Evolutionary conservation across 2,329 filamentous ascomycete genomes (phyloP).

Genomic region (Cladosporium sp.): DNA sequence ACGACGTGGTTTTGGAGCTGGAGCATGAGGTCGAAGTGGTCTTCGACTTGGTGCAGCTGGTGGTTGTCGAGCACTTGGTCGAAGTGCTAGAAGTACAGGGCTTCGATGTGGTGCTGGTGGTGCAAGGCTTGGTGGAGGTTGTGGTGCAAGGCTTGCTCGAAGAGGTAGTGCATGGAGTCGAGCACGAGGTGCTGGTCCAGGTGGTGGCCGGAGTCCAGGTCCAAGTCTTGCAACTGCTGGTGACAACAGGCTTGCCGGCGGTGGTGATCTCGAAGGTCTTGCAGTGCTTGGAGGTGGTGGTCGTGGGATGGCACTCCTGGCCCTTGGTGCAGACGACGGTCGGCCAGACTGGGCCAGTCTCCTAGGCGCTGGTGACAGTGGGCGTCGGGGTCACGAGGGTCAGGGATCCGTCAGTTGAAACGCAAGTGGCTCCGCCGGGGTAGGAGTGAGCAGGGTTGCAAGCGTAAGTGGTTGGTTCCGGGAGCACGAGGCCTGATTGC

Average conservation of each 20-base stretch:
- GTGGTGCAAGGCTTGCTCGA: neutral
- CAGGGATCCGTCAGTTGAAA: conserved; percentile 15
- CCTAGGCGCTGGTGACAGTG: neutral
- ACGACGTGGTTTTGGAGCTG: neutral
- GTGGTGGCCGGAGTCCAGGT: conserved; percentile 1
- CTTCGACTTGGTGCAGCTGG: neutral
- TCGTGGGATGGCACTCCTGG: neutral
- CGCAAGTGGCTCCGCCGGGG: conserved; percentile 6
- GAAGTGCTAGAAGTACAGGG: neutral
- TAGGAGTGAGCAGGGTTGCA: neutral
- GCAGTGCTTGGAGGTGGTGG: conserved; percentile 6
- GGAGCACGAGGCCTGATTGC: neutral
- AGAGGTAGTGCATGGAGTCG: neutral
- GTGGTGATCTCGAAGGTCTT: neutral
- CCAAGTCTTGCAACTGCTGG: conserved; percentile 10
- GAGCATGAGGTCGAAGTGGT: neutral
- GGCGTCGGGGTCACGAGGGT: conserved; percentile 5
- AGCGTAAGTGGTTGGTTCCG: neutral
- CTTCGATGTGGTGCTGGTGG: neutral
- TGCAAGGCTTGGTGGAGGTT: neutral
- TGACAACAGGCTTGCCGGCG: neutral
- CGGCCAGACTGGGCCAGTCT: neutral
- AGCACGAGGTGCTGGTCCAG: neutral
- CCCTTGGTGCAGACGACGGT: neutral
- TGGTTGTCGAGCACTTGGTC: neutral